A percentile compares a stretch with the other conserved stretches of the same genome.
phyloP scores from a whole-genome alignment of 2,329 filamentous ascomycete genomes.

The Basipetospora sp. region DNA sequence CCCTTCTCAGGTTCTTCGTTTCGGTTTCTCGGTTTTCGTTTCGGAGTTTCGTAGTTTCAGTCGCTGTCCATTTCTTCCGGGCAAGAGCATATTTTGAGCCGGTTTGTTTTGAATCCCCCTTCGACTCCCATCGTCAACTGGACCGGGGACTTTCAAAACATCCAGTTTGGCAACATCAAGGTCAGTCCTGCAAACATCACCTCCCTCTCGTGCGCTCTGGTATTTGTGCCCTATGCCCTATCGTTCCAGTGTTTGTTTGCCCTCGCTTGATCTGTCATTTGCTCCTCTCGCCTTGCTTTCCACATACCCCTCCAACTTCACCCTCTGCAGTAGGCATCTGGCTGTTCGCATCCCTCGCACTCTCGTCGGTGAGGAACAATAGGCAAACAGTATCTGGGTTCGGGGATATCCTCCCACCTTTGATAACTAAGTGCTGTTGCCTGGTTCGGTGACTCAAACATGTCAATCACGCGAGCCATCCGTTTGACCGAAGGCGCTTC shows the following conservation, averaged over 20 bases:
- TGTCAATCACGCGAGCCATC: no score
- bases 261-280: not conserved
- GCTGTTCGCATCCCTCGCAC: not conserved
- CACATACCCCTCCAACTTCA: not conserved
- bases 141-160: constrained; percentile 3
- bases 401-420: not conserved
- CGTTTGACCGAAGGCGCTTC: constrained; percentile 1
- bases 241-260: constrained; percentile 1
- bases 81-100: no score
- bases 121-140: constrained; percentile 1
- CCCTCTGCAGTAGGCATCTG: not conserved
- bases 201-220: constrained; percentile 1
- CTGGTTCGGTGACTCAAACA: constrained; percentile 3
- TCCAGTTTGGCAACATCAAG: no score
- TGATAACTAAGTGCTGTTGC: constrained; percentile 3
- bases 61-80: no score
- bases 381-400: not conserved
- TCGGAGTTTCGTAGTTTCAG: not conserved
- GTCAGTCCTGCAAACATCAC: no score
- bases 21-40: not conserved
- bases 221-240: constrained; percentile 1
- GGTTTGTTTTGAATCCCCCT: not conserved
- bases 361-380: constrained; percentile 4
- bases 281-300: constrained; percentile 1
- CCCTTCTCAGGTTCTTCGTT: not conserved